Base-by-base conservation (phyloP, 805 yeast species). In the Suhomyces canberraensis region DNA sequence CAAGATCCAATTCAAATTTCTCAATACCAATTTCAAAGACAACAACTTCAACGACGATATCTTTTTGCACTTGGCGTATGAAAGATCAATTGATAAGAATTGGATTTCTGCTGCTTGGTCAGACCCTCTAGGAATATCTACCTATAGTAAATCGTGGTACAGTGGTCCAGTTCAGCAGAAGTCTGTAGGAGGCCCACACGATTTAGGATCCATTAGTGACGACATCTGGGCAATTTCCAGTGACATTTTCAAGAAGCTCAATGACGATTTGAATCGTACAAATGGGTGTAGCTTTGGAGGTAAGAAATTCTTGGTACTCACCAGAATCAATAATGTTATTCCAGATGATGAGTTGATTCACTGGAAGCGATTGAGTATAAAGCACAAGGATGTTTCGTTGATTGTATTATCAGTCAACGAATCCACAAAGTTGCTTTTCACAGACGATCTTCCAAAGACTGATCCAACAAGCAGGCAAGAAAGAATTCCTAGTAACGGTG, bases 91-190 rank as follows among this genome's bases (percentile, higher is more conserved):
- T 3, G 95, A 90, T 56, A 79, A 79, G 42, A 78, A 77, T 37
- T 91, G 96, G 96, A 71, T 88, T 29, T 78, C 81, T 16, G 95
- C 87, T 0, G 82, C 95, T 0, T 88, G 97, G 95, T 72, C 93
- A 0, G 96, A 91, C 51, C 91, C 90, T 33, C 73, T 75, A 54
- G 96, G 96, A 0, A 66, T 69, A 3, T 69, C 77, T 9, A 75
- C 80, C 13, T 71, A 69, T 31, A 73, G 81, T 0, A 81, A 78
- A 45, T 73, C 88, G 0, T 84, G 91, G 90, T 72, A 69, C 47
- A 66, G 71, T 52, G 61, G 62, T 35, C 28, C 38, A 4, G 31
- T 46, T 16, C 36, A 28, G 9, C 37, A 29, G 8, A 50, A 44
- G 14, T 29, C 41, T 22, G 29, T 25, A 42, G 32, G 49, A 44